phyloP scores from a whole-genome alignment of 495 filamentous ascomycete genomes.

The Thermothielavioides terrestris region DNA sequence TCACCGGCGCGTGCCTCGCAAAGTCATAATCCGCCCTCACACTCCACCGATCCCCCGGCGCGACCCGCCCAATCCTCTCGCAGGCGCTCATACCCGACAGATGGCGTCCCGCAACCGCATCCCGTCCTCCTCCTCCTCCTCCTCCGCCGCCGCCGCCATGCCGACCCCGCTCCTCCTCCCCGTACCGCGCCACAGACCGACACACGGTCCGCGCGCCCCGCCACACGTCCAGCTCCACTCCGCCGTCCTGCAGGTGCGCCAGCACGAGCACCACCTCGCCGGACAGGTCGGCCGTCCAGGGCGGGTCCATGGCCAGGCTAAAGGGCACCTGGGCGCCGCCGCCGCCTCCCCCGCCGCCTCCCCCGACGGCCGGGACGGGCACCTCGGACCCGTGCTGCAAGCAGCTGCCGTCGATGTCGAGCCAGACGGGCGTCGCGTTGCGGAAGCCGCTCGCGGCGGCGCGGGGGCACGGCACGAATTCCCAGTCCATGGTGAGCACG shows the following conservation, averaged over 20 bases:
- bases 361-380: constrained; percentile 10
- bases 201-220: constrained; percentile 14
- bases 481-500: constrained; percentile 21
- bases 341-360: too few relatives aligned
- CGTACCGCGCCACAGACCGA: constrained; percentile 12
- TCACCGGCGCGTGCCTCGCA: constrained; percentile 12
- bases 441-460: constrained; percentile 4
- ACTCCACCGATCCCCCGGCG: constrained; percentile 15
- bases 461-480: constrained; percentile 12
- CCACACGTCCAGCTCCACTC: constrained; percentile 1
- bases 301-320: constrained; percentile 11
- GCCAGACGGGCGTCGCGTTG: constrained; percentile 16
- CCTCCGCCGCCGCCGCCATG: too few relatives aligned
- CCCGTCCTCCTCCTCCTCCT: constrained; percentile 4
- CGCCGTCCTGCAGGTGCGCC: constrained; percentile 20
- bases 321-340: constrained; percentile 6
- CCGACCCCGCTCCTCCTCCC: too few relatives aligned
- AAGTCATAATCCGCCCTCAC: constrained; percentile 23
- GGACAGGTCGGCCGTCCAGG: constrained; percentile 13
- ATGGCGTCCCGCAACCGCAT: constrained; percentile 11
- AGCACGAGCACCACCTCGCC: constrained; percentile 7
- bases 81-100: constrained; percentile 13
- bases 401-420: constrained; percentile 22
- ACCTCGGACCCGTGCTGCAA: constrained; percentile 3
- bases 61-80: constrained; percentile 2